Evolutionary conservation across 139 green algal genomes (phyloP).

Genomic region (Microglena sp.): DNA sequence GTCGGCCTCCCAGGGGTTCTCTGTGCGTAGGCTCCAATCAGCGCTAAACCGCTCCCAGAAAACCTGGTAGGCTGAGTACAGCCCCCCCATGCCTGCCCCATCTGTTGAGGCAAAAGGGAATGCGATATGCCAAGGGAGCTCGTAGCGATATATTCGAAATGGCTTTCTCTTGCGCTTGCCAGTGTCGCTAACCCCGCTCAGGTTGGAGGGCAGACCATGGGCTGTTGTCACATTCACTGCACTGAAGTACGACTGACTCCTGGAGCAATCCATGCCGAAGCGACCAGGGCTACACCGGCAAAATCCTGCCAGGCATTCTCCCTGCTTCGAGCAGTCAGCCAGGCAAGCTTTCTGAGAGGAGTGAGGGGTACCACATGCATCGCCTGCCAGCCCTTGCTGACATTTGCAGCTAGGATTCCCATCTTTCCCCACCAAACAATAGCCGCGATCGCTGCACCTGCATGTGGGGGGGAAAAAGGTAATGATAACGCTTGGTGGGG

Average conservation of each 20-base stretch:
- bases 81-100: neutral
- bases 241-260: neutral
- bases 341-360: neutral
- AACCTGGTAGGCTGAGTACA: constrained; percentile 5
- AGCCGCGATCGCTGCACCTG: constrained; percentile 7
- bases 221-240: neutral
- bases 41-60: neutral
- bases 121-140: constrained; percentile 8
- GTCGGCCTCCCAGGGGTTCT: constrained; percentile 13
- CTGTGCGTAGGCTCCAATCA: neutral
- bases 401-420: neutral
- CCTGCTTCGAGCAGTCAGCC: neutral
- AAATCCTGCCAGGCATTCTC: neutral
- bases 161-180: neutral
- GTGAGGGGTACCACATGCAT: neutral
- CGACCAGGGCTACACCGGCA: neutral
- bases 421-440: neutral
- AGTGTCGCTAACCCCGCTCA: neutral
- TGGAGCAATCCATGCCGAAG: constrained; percentile 3
- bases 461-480: too few relatives aligned
- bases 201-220: neutral
- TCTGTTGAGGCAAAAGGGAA: neutral
- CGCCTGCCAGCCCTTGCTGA: neutral
- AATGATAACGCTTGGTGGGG: too few relatives aligned
- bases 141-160: constrained; percentile 7